Evolutionary conservation across 208 protist species (phyloP).

Genomic region (Leishmania guyanensis): DNA sequence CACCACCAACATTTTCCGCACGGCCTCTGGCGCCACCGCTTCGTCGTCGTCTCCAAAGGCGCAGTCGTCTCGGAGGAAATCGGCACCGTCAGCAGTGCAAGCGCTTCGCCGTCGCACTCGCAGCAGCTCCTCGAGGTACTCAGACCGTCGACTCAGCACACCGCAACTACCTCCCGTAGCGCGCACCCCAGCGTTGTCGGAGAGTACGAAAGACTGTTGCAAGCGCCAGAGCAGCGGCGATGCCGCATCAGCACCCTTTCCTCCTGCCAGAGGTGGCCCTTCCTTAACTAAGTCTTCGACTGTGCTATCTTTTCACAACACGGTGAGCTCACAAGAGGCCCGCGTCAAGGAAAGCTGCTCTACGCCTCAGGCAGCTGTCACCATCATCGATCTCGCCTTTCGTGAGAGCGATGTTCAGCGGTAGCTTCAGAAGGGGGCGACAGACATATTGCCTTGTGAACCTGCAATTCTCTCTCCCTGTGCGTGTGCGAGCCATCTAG

Average conservation of each 20-base stretch:
- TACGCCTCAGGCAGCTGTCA: slow-evolving; percentile 9
- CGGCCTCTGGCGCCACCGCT: not conserved
- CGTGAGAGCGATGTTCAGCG: not conserved
- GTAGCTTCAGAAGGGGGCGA: not conserved
- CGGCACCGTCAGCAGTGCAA: not conserved
- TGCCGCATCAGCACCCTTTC: not conserved
- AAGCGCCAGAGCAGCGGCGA: not conserved
- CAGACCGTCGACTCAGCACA: not conserved
- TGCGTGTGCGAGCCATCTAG: not conserved
- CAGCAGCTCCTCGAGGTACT: not conserved
- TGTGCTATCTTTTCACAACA: not conserved
- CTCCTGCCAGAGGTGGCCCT: not conserved
- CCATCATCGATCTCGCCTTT: slow-evolving; percentile 27
- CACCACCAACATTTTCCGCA: slow-evolving; percentile 8
- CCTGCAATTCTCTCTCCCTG: not conserved
- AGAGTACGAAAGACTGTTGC: not conserved
- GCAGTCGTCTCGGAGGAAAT: not conserved
- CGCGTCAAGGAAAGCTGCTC: not conserved
- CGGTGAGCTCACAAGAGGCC: not conserved
- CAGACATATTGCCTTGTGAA: not conserved
- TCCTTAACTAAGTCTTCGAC: not conserved
- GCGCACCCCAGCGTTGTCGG: too few relatives aligned
- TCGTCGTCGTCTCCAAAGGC: not conserved
- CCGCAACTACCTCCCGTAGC: slow-evolving; percentile 5
- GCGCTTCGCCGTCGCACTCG: not conserved